Base-by-base conservation (phyloP, 768 basidiomycete genomes). In the Polyporus arcularius region DNA sequence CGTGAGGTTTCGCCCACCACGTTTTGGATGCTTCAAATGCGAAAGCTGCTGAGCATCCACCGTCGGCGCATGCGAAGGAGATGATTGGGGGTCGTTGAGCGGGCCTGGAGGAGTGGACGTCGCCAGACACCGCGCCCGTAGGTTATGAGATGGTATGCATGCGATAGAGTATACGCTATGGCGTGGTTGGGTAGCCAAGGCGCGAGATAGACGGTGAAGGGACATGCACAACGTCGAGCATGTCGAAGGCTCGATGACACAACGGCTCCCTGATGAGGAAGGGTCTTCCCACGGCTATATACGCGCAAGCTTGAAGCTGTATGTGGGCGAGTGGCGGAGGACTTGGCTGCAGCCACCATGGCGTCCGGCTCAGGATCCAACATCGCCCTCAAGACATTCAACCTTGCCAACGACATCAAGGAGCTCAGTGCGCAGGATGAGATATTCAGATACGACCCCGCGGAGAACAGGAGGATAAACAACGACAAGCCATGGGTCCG, bases 401-500 rank as follows among this genome's bases (percentile, higher is more conserved):
- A 83, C 8, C 75, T 94, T 30, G 74, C 79, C 10, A 94, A 94
- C 69, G 81, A 90, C 61, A 79, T 94, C 28, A 72, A 81, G 28
- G 85, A 92, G 49, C 73, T 94, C 52, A 83, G 88, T 0, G 82
- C 86, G 5, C 84, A 91, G 68, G 92, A 94, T 70, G 84, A 87
- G 70, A 92, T 96, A 53, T 94, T 87, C 76, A 82, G 79, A 32
- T 93, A 83, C 62, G 89, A 94, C 71, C 77, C 76, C 10, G 86
- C 84, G 30, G 87, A 80, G n/a, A 83, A 93, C 73, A 84, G 73
- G 69, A 75, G 78, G 54, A 82, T 94, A 61, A 85, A 87, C 65
- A 75, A 81, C 40, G 87, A 88, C 65, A 78, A 82, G 28, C 94
- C 92, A 31, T 99, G 96, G 96, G 80, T 80, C 58, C 85, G 85